phyloP scores from a whole-genome alignment of 805 yeast species.

The Wickerhamomyces hampshirensis region DNA sequence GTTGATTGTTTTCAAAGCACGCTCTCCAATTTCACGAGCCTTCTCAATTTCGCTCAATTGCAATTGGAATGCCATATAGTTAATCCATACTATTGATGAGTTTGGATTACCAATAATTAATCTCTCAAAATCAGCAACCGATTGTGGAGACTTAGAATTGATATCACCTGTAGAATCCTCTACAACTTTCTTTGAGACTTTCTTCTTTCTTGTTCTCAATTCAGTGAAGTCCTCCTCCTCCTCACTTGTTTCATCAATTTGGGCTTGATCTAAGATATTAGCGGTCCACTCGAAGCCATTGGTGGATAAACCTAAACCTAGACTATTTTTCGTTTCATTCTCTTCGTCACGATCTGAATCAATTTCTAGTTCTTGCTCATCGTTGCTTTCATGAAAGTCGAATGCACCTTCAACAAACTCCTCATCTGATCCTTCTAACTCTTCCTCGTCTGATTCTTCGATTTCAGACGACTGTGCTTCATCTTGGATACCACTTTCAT shows the following conservation, averaged over 20 bases:
- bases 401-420: slow-evolving; percentile 18
- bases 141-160: slow-evolving; percentile 83
- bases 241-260: slow-evolving; percentile 46
- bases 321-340: slow-evolving; percentile 27
- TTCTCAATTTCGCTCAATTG: slow-evolving; percentile 91
- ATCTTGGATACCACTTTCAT: too few relatives aligned
- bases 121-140: slow-evolving; percentile 88
- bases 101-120: slow-evolving; percentile 87
- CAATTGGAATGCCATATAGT: slow-evolving; percentile 95
- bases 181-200: slow-evolving; percentile 34
- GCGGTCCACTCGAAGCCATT: slow-evolving; percentile 97
- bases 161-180: slow-evolving; percentile 86
- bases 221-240: slow-evolving; percentile 47
- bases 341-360: slow-evolving; percentile 18
- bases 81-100: slow-evolving; percentile 94
- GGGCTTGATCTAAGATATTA: slow-evolving; percentile 76
- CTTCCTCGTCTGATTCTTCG: slow-evolving; percentile 20
- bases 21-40: slow-evolving; percentile 88
- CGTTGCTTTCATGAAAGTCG: slow-evolving; percentile 9
- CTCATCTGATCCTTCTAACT: slow-evolving; percentile 15
- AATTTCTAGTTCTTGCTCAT: slow-evolving; percentile 17
- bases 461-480: slow-evolving; percentile 27
- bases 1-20: slow-evolving; percentile 87
- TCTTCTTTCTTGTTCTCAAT: slow-evolving; percentile 42
- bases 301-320: slow-evolving; percentile 60